These are phyloP conservation scores for Apium graveolens DNA, from an alignment of 129 eudicot species.

Conservation along the genomic window DNA sequence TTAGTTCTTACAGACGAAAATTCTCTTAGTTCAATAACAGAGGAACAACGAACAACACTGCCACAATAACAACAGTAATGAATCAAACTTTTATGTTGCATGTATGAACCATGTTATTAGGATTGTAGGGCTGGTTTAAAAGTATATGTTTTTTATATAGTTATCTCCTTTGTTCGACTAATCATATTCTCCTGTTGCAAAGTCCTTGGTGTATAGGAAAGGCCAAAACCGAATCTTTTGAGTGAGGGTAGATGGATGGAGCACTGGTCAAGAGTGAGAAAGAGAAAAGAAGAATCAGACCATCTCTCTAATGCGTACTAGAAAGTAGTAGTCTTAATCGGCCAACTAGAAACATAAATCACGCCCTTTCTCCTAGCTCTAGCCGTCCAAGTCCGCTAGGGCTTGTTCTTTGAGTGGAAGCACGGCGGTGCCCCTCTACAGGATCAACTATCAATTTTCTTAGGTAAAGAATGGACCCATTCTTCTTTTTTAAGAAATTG, in stretches of 20 bases:
- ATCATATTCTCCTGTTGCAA: background rate
- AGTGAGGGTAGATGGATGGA: background rate
- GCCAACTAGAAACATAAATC: background rate
- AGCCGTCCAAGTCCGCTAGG: background rate
- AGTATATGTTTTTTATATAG: background rate
- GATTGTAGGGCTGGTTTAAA: background rate
- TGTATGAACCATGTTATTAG: background rate
- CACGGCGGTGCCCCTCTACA: background rate
- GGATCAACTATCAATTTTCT: background rate
- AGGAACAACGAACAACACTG: too few relatives aligned
- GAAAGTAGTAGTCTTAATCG: background rate
- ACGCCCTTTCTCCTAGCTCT: background rate
- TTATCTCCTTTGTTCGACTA: background rate
- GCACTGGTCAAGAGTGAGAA: too few relatives aligned
- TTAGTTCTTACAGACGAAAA: too few relatives aligned
- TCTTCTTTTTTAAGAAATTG: too few relatives aligned
- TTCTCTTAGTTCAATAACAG: too few relatives aligned
- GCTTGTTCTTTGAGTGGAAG: background rate
- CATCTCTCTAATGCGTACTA: background rate
- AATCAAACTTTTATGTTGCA: background rate
- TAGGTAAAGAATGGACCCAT: too few relatives aligned
- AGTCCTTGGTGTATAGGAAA: background rate
- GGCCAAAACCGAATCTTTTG: background rate
- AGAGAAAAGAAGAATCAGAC: too few relatives aligned
- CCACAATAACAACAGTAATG: too few relatives aligned